Evolutionary conservation across 257 asterid genomes (phyloP).

Genomic region (Echites panduratus): DNA sequence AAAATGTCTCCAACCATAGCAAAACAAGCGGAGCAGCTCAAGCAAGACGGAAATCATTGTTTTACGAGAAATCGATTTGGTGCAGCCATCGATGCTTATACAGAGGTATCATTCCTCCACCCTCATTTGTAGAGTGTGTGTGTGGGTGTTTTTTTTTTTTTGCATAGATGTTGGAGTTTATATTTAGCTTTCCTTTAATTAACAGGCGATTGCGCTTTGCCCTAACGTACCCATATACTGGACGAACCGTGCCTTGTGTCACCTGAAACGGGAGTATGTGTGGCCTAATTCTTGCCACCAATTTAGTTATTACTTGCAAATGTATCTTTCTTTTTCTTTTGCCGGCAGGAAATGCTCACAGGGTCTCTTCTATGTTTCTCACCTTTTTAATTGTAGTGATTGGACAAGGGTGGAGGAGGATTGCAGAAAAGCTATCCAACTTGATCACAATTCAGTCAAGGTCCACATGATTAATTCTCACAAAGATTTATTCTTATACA

Average conservation of each 20-base stretch:
- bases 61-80: conserved; percentile 60
- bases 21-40: conserved; percentile 78
- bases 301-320: background rate
- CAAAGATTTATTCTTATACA: background rate
- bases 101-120: conserved; percentile 45
- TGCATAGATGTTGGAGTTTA: background rate
- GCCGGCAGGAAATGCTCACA: background rate
- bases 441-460: conserved; percentile 39
- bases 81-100: conserved; percentile 93
- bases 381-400: conserved; percentile 37
- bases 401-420: conserved; percentile 57
- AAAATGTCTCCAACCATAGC: conserved; percentile 59
- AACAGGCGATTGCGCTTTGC: conserved; percentile 85
- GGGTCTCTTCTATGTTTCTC: background rate
- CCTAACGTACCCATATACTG: conserved; percentile 84
- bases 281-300: background rate
- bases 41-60: conserved; percentile 61
- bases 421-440: conserved; percentile 34
- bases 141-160: no score
- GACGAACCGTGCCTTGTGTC: conserved; percentile 95
- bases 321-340: background rate
- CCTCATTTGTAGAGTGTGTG: no score
- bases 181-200: background rate
- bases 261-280: conserved; percentile 70
- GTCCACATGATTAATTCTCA: conserved; percentile 10